These are phyloP conservation scores for Spiraea crenata DNA, from an alignment of 331 rosid species.

Conservation along the genomic window DNA sequence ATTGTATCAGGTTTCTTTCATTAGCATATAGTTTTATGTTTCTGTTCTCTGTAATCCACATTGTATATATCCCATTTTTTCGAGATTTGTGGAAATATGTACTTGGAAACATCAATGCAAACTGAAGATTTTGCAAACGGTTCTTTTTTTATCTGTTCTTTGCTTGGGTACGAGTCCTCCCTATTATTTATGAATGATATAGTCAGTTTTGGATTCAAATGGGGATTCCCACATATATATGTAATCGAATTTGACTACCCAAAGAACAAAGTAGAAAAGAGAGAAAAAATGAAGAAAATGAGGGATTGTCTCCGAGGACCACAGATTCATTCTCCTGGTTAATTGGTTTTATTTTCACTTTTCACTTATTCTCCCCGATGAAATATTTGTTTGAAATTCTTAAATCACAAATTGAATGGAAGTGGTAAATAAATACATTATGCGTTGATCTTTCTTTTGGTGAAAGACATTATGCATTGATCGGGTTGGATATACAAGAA, in stretches of 20 bases:
- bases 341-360: no score
- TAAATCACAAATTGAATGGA: no score
- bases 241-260: background rate
- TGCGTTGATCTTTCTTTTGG: no score
- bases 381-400: no score
- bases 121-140: background rate
- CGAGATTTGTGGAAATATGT: background rate
- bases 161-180: background rate
- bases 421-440: no score
- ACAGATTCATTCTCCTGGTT: no score
- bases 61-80: background rate
- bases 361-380: no score
- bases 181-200: background rate
- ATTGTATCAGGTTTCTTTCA: background rate
- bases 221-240: background rate
- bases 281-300: no score
- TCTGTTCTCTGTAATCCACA: background rate
- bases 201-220: background rate
- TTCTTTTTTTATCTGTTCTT: background rate
- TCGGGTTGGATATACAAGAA: no score
- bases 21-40: background rate
- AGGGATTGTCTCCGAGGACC: no score
- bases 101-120: conserved; percentile 2
- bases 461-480: no score
- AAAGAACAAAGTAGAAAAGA: no score